phyloP scores from a whole-genome alignment of 176 grass and related monocot species.

The Raddia distichophylla region DNA sequence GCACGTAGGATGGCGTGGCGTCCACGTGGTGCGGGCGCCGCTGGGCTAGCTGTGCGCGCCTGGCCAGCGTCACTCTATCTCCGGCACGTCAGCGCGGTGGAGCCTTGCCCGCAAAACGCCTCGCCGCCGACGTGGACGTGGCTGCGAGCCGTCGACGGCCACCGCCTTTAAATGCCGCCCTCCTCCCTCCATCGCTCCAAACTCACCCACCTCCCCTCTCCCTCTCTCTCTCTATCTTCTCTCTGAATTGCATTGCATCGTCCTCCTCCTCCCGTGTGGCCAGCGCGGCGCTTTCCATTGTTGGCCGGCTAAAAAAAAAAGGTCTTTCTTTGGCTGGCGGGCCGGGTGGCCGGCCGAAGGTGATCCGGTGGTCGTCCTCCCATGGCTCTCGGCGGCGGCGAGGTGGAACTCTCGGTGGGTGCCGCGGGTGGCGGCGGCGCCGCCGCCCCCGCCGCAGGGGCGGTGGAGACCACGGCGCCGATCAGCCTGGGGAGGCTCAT shows the following conservation, averaged over 20 bases:
- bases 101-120: neutral
- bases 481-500: constrained; percentile 69
- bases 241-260: constrained; percentile 27
- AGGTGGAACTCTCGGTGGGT: constrained; percentile 54
- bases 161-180: constrained; percentile 47
- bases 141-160: neutral
- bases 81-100: neutral
- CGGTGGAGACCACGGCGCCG: neutral
- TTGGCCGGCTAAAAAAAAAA: neutral
- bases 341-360: neutral
- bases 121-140: constrained; percentile 5
- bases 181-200: constrained; percentile 21
- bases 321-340: neutral
- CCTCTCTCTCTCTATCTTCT: neutral
- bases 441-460: neutral
- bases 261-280: constrained; percentile 13
- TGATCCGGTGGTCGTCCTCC: neutral
- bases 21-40: neutral
- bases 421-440: neutral
- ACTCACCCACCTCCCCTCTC: neutral
- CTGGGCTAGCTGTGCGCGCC: no score
- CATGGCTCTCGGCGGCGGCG: constrained; percentile 34
- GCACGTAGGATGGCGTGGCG: neutral
- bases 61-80: neutral
- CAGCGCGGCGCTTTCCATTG: neutral